Evolutionary conservation across 805 yeast species (phyloP).

Genomic region (Nakazawaea ernobii): DNA sequence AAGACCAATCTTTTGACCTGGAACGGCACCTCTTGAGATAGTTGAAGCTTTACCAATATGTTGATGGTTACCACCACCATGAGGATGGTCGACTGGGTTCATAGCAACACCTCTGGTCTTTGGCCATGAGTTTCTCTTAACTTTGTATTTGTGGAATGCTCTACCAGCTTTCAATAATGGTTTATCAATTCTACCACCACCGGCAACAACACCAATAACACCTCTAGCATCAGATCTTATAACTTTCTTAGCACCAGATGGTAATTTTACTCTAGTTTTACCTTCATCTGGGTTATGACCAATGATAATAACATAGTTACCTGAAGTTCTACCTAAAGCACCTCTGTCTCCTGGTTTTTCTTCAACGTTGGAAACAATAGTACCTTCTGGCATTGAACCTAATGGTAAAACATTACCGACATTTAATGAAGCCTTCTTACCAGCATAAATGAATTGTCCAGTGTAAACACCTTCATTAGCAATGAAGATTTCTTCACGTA

Average conservation of each 20-base stretch:
- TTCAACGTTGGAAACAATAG: constrained; percentile 47
- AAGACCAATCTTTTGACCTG: constrained; percentile 99
- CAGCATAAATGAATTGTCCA: constrained; percentile 98
- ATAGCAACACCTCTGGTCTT: constrained; percentile 99
- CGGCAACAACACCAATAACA: constrained; percentile 99
- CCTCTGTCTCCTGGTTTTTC: constrained; percentile 51
- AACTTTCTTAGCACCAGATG: constrained; percentile 98
- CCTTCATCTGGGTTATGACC: constrained; percentile 99
- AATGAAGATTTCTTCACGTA: constrained; percentile 97
- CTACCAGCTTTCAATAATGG: constrained; percentile 99
- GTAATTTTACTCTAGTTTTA: constrained; percentile 98
- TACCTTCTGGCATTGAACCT: constrained; percentile 70
- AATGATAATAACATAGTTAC: constrained; percentile 97
- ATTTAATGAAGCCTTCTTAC: constrained; percentile 95
- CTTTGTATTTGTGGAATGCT: constrained; percentile 99
- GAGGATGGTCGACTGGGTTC: constrained; percentile 99
- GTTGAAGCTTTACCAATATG: constrained; percentile 99
- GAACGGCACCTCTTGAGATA: constrained; percentile 97
- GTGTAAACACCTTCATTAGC: constrained; percentile 99
- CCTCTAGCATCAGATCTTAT: constrained; percentile 96
- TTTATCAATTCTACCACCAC: constrained; percentile 99
- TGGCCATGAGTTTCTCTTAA: constrained; percentile 99
- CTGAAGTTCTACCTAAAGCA: constrained; percentile 99
- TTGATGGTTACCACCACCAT: constrained; percentile 99
- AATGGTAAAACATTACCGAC: constrained; percentile 97